Percentiles rank a stretch among this genome's conserved stretches.
phyloP scores from a whole-genome alignment of 2,329 filamentous ascomycete species.

The Hypomyces perniciosus region DNA sequence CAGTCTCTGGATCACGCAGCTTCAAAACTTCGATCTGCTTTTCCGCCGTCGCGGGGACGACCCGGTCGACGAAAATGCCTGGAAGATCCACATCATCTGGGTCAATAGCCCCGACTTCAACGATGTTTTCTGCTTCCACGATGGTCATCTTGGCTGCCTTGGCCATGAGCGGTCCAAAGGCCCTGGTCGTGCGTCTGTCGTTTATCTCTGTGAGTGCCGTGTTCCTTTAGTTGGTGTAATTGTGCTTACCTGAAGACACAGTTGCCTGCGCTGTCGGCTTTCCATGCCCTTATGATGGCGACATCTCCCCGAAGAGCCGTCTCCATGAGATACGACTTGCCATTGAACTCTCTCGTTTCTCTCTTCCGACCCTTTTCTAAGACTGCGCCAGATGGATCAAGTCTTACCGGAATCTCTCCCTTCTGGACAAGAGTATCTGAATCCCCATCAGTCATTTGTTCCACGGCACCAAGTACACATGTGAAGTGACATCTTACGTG shows the following conservation, averaged over 20 bases:
- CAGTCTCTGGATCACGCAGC: slow-evolving; percentile 41
- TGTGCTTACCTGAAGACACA: slow-evolving; percentile 55
- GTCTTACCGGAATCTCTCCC: slow-evolving; percentile 60
- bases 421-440: slow-evolving; percentile 60
- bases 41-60: slow-evolving; percentile 64
- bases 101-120: slow-evolving; percentile 65
- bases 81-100: slow-evolving; percentile 72
- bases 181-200: slow-evolving; percentile 62
- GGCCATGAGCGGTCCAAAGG: slow-evolving; percentile 71
- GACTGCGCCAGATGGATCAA: slow-evolving; percentile 53
- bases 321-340: slow-evolving; percentile 71
- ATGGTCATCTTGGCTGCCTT: slow-evolving; percentile 74
- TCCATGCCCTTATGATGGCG: slow-evolving; percentile 70
- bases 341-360: slow-evolving; percentile 68
- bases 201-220: too few species aligned
- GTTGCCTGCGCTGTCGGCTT: slow-evolving; percentile 71
- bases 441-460: slow-evolving; percentile 7
- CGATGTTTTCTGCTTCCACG: slow-evolving; percentile 80
- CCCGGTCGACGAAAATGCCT: slow-evolving; percentile 76
- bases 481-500: slow-evolving; percentile 39
- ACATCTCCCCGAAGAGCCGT: slow-evolving; percentile 70
- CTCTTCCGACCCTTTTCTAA: slow-evolving; percentile 59
- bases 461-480: not conserved
- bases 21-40: slow-evolving; percentile 70
- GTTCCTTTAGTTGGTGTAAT: too few species aligned